These are phyloP conservation scores for Penicillium bialowiezense DNA, from an alignment of 495 filamentous ascomycete genomes.

Conservation along the genomic window DNA sequence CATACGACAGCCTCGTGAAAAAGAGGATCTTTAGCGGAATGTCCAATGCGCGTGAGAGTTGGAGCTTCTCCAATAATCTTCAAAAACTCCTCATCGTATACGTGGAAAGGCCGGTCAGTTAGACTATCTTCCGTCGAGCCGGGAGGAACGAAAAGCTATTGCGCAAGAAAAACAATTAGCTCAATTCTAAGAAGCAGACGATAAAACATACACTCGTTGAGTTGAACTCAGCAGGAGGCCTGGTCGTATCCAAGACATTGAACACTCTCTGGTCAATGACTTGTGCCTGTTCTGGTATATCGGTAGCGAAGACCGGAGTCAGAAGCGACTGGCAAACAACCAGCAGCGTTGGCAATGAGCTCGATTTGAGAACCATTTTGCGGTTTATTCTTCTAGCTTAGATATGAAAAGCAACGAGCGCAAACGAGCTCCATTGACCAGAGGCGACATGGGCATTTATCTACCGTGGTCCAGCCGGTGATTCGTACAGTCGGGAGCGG, in stretches of 20 bases:
- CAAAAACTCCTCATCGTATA: conserved; percentile 21
- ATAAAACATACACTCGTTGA: conserved; percentile 14
- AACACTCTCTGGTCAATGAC: conserved; percentile 16
- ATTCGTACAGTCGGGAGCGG: background rate
- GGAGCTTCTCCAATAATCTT: conserved; percentile 16
- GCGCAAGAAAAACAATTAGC: background rate
- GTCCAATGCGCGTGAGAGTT: conserved; percentile 19
- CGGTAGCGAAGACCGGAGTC: background rate
- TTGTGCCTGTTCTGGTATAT: conserved; percentile 18
- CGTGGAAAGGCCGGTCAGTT: conserved; percentile 23
- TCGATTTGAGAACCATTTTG: background rate
- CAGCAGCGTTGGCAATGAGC: background rate
- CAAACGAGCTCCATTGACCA: no score
- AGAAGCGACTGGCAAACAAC: background rate
- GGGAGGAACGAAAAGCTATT: conserved; percentile 19
- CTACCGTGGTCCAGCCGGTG: no score
- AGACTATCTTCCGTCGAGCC: conserved; percentile 23
- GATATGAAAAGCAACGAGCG: no score
- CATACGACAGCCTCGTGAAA: conserved; percentile 53
- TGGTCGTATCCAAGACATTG: conserved; percentile 19
- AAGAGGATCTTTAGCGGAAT: conserved; percentile 33
- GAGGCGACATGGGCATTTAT: no score
- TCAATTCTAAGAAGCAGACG: background rate
- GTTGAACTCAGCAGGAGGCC: conserved; percentile 15
- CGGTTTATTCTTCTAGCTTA: background rate